phyloP scores from a whole-genome alignment of 2,329 filamentous ascomycete genomes.

The Trichoderma afroharzianum region DNA sequence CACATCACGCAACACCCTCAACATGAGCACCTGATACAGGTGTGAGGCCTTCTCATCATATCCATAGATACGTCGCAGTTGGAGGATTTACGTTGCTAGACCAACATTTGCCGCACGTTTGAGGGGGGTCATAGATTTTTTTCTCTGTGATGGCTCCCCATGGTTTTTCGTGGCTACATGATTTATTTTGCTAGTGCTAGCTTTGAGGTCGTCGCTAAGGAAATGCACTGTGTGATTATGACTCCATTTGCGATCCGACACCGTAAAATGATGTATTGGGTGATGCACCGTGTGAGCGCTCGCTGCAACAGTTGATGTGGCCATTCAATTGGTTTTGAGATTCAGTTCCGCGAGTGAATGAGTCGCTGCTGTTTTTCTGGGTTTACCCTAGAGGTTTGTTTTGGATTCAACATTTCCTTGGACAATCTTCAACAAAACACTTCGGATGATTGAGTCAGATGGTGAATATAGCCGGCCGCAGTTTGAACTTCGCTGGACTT shows the following conservation, averaged over 20 bases:
- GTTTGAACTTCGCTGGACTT: background rate
- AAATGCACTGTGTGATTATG: background rate
- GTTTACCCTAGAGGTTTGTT: background rate
- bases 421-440: background rate
- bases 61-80: conserved; percentile 25
- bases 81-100: conserved; percentile 33
- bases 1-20: conserved; percentile 33
- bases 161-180: conserved; percentile 43
- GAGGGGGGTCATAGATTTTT: conserved; percentile 40
- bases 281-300: background rate
- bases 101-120: conserved; percentile 38
- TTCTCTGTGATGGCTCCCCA: conserved; percentile 40
- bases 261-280: background rate
- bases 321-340: background rate
- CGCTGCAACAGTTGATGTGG: background rate
- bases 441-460: background rate
- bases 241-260: accelerated
- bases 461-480: background rate
- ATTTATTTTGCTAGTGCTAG: background rate
- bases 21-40: conserved; percentile 18
- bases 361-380: no score
- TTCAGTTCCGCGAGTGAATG: background rate
- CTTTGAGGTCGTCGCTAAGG: background rate
- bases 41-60: conserved; percentile 20
- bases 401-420: background rate